Evolutionary conservation across 768 basidiomycete species (phyloP).

Genomic region (Russula griseocarnosa): DNA sequence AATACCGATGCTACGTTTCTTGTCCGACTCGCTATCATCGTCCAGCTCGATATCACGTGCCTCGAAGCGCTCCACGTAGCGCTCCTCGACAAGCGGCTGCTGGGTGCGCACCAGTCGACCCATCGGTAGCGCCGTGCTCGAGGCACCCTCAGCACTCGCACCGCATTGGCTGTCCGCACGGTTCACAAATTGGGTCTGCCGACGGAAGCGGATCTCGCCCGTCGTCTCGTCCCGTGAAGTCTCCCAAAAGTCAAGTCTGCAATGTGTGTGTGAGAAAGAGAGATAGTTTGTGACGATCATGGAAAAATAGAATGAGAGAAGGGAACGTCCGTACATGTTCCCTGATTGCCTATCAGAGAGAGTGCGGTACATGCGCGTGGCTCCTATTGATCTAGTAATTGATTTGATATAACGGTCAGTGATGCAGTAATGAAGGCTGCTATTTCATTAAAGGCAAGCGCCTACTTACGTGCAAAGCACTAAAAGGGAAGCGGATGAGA

Average conservation of each 20-base stretch:
- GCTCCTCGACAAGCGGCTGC: background rate
- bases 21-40: conserved; percentile 18
- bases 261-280: background rate
- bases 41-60: conserved; percentile 24
- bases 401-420: background rate
- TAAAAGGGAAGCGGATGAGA: conserved; percentile 1
- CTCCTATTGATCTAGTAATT: conserved; percentile 22
- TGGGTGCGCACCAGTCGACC: conserved; percentile 21
- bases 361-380: conserved; percentile 27
- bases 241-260: conserved; percentile 28
- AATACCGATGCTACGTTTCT: background rate
- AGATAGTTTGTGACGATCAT: background rate
- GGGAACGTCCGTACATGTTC: conserved; percentile 12
- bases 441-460: background rate
- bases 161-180: background rate
- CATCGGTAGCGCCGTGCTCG: conserved; percentile 23
- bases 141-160: background rate
- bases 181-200: conserved; percentile 21
- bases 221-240: conserved; percentile 22
- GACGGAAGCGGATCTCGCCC: conserved; percentile 28
- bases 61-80: conserved; percentile 26
- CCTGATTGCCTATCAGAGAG: conserved; percentile 23
- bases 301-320: too few species aligned
- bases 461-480: conserved; percentile 26
- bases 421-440: background rate